phyloP scores from a whole-genome alignment of 345 rosid genomes.

The Passiflora organensis region DNA sequence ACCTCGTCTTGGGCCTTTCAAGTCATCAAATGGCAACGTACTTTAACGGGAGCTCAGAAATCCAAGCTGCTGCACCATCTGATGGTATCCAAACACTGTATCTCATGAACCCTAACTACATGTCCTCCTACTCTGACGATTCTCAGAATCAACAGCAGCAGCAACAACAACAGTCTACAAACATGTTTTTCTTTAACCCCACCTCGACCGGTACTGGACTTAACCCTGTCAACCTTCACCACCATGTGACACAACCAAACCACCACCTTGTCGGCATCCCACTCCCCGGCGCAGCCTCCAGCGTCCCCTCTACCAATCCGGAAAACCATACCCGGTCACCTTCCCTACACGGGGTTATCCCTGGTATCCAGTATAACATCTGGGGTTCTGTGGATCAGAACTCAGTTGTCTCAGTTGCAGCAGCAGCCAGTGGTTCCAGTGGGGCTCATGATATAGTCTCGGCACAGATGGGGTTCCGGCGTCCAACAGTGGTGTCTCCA shows the following conservation, averaged over 20 bases:
- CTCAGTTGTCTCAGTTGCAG: conserved; percentile 20
- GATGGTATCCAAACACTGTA: conserved; percentile 48
- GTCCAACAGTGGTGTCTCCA: conserved; percentile 18
- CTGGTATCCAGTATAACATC: conserved; percentile 25
- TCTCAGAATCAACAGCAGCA: conserved; percentile 3
- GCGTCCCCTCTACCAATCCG: conserved; percentile 8
- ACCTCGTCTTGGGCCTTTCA: neutral
- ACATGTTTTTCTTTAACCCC: conserved; percentile 32
- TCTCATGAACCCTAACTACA: conserved; percentile 45
- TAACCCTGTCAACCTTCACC: conserved; percentile 9
- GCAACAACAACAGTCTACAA: conserved; percentile 8
- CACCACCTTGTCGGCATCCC: conserved; percentile 36
- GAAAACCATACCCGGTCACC: conserved; percentile 24
- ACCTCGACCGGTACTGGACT: neutral
- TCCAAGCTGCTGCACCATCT: conserved; percentile 32
- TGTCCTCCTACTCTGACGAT: conserved; percentile 35
- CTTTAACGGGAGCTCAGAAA: conserved; percentile 45
- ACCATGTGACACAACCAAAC: conserved; percentile 32
- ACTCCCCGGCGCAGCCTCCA: conserved; percentile 20
- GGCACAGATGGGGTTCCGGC: conserved; percentile 16
- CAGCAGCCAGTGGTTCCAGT: conserved; percentile 6
- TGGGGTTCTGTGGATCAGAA: conserved; percentile 46
- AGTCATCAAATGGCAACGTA: conserved; percentile 40
- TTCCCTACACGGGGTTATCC: conserved; percentile 20
- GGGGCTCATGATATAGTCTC: conserved; percentile 9